Evolutionary conservation across 2,329 filamentous ascomycete species (phyloP).

Genomic region (Escovopsis sp.): DNA sequence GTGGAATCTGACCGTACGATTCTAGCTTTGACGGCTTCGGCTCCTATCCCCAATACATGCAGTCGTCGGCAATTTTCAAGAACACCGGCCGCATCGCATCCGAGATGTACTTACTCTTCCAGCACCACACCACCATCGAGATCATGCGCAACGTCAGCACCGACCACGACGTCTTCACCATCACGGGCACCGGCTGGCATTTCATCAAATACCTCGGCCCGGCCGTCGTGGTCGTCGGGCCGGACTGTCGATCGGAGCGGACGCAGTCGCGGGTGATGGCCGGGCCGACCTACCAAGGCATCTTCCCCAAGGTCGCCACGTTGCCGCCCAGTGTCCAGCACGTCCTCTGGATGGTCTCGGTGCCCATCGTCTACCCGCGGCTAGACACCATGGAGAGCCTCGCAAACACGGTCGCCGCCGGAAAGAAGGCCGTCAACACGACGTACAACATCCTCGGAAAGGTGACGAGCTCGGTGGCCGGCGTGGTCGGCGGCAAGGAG

Average conservation of each 20-base stretch:
- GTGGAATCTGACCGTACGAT: not conserved
- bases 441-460: slow-evolving; percentile 94
- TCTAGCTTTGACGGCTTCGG: slow-evolving; percentile 91
- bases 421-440: slow-evolving; percentile 92
- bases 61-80: slow-evolving; percentile 93
- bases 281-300: slow-evolving; percentile 88
- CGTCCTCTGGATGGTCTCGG: slow-evolving; percentile 89
- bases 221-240: slow-evolving; percentile 75
- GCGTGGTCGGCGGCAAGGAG: slow-evolving; percentile 87
- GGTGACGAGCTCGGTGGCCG: slow-evolving; percentile 85
- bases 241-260: slow-evolving; percentile 83
- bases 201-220: slow-evolving; percentile 95
- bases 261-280: slow-evolving; percentile 87
- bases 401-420: slow-evolving; percentile 79
- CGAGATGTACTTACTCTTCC: slow-evolving; percentile 96
- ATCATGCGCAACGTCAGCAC: slow-evolving; percentile 79
- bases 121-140: slow-evolving; percentile 92
- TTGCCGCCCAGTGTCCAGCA: slow-evolving; percentile 89
- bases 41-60: slow-evolving; percentile 96
- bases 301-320: slow-evolving; percentile 89
- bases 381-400: slow-evolving; percentile 85
- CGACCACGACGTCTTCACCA: slow-evolving; percentile 85
- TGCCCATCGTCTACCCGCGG: slow-evolving; percentile 80
- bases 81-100: slow-evolving; percentile 92
- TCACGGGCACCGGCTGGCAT: slow-evolving; percentile 96